Base-by-base conservation (phyloP, 345 rosid genomes). In the Gossypium anomalum region DNA sequence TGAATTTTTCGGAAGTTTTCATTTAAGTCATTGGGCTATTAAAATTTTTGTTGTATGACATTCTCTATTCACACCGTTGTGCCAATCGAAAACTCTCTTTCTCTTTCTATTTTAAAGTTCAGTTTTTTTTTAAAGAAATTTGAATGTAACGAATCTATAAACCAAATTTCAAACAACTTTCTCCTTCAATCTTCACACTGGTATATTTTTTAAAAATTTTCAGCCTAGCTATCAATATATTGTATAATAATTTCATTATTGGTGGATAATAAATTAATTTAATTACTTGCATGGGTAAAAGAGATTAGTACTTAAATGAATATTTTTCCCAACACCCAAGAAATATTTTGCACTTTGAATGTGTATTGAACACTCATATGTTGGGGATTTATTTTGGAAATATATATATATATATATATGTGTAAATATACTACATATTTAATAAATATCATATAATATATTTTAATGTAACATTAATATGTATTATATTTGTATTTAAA, bases 181-280 rank as follows among this genome's bases (percentile, higher is more conserved):
- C 0, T 34, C 5, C 1, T 5, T 34, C 7, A 34, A 34, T 34
- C 1, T 34, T 34, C 41, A 34, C 38, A 29, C 0, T 4, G 1
- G 0, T 3, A 0, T 27, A 27, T 4, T 3, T 29, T 29, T 29
- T 29, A 0, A 0, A 45, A 11, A 7, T 11, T 45, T 9, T 2
- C 12, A 2, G 9, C 3, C 3, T 1, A 45, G 1, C 8, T 53
- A n/a, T 55, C 9, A 2, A 56, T 56, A 59, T 59, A 59, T 13
- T 13, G 17, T 23, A 25, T 34, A 34, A 29, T 29, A 29, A 0
- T 29, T 0, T 4, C 4, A 29, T 56, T 19, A 56, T 19, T 56
- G 60, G 20, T 56, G 25, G 12, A 56, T 56, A 11, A 55, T 56
- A 56, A 56, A 56, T 56, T 56, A 56, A n/a, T 56, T 56, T 56